These are phyloP conservation scores for Sporisorium sorghi DNA, from an alignment of 1,284 basidiomycete genomes.

Conservation along the genomic window DNA sequence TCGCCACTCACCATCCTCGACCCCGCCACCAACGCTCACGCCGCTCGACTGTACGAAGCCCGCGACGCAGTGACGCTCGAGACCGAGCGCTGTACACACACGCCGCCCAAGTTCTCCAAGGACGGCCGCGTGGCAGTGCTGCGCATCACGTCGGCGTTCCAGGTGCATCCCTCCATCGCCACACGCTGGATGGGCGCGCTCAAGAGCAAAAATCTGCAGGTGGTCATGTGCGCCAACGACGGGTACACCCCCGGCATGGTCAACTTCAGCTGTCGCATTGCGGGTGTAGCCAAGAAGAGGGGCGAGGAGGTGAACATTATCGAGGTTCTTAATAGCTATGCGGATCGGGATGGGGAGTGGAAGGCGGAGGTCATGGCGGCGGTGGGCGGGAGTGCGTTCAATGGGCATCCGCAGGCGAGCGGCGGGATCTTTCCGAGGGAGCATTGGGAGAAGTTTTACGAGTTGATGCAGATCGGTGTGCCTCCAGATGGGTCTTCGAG, in stretches of 20 bases:
- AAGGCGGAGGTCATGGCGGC: conserved; percentile 19
- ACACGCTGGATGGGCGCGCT: conserved; percentile 58
- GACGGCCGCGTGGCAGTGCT: conserved; percentile 56
- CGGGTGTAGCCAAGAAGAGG: conserved; percentile 32
- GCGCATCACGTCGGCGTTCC: conserved; percentile 47
- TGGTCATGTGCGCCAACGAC: conserved; percentile 59
- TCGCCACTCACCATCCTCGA: conserved; percentile 43
- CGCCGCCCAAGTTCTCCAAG: conserved; percentile 57
- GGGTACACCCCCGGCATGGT: conserved; percentile 39
- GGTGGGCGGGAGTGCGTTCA: conserved; percentile 41
- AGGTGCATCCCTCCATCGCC: conserved; percentile 59
- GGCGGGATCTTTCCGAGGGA: conserved; percentile 57
- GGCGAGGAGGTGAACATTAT: conserved; percentile 57
- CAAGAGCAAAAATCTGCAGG: conserved; percentile 52
- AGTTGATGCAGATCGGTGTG: conserved; percentile 61
- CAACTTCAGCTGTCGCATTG: conserved; percentile 51
- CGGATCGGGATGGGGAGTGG: conserved; percentile 38
- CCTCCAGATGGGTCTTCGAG: conserved; percentile 18
- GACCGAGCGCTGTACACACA: conserved; percentile 56
- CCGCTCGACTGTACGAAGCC: conserved; percentile 42
- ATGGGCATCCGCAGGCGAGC: conserved; percentile 56
- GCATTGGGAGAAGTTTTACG: conserved; percentile 42
- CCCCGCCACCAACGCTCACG: conserved; percentile 34
- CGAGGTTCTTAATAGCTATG: conserved; percentile 49
- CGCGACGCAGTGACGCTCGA: conserved; percentile 43